Base-by-base conservation (phyloP, 805 yeast species). In the Barnettozyma vustinii region DNA sequence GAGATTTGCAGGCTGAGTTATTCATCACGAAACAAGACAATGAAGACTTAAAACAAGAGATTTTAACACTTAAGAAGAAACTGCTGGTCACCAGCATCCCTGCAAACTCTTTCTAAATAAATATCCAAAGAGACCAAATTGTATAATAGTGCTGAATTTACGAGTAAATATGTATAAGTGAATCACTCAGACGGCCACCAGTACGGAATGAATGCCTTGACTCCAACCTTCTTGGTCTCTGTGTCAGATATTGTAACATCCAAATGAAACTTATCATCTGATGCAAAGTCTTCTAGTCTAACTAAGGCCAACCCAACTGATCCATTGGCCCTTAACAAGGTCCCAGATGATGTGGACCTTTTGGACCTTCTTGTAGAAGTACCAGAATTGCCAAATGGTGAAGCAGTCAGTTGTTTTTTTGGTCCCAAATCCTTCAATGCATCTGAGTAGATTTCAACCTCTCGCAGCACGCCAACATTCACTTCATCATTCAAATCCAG, bases 1-100 rank as follows among this genome's bases (percentile, higher is more conserved):
- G 86, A 57, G 96, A 89, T 57, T 69, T 89, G 57, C 87, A 87
- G 59, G 96, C 96, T 4, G 96, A 88, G 62, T 71, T 89, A 55
- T 84, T 77, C 58, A 85, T 89, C 48, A 76, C 84, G 55, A 82
- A 81, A 58, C 92, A 88, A 66, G 97, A 89, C 66, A 76, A 95
- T 55, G 94, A 89, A 60, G 85, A 83, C 57, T 70, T 87, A 63
- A 83, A 80, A 60, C 84, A 80, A 20, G 81, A 75, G 50, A 77
- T 82, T 15, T 62, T 79, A 30, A 57, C 71, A 0, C 68, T 84
- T 61, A 83, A 84, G 66, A 84, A 84, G 62, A 78, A 77, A 56
- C 65, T 84, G 51, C 64, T 62, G 45, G 56, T 51, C 15, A 53
- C 51, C 15, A 48, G 41, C 12, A 51, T 57, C 19, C 59, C 58